These are phyloP conservation scores for Pichiaceae sp. DNA, from an alignment of 1,139 yeast genomes.

Conservation along the genomic window DNA sequence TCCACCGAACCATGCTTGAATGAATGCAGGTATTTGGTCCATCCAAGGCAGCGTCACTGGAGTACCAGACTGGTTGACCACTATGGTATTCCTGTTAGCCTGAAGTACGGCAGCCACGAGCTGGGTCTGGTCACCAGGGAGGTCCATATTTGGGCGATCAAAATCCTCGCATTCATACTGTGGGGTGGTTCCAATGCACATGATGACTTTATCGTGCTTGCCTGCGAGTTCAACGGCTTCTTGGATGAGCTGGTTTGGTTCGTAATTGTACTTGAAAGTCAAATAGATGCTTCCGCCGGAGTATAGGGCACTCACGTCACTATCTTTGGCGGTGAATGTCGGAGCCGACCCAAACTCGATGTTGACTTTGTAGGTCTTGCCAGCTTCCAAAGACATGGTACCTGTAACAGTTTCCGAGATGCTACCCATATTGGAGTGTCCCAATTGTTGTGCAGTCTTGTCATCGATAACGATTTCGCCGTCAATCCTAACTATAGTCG, in stretches of 20 bases:
- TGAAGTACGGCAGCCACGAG: constrained; percentile 36
- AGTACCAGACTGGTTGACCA: constrained; percentile 55
- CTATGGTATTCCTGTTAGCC: constrained; percentile 42
- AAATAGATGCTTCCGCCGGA: too few relatives aligned
- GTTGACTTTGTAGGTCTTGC: constrained; percentile 33
- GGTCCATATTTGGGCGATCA: constrained; percentile 34
- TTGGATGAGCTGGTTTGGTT: constrained; percentile 25
- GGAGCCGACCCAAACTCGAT: constrained; percentile 46
- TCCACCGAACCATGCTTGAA: constrained; percentile 39
- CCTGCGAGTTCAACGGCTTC: constrained; percentile 36
- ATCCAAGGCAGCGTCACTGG: constrained; percentile 58
- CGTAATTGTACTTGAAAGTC: constrained; percentile 35
- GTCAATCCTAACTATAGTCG: constrained; percentile 44
- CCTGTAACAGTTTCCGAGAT: constrained; percentile 44
- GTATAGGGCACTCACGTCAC: too few relatives aligned
- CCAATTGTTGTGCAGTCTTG: constrained; percentile 41
- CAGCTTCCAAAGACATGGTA: constrained; percentile 30
- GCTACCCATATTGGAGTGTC: constrained; percentile 33
- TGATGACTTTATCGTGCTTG: constrained; percentile 37
- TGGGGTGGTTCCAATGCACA: constrained; percentile 36
- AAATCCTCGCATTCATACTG: constrained; percentile 49
- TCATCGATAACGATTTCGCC: constrained; percentile 48
- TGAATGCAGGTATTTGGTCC: constrained; percentile 34
- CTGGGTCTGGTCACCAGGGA: constrained; percentile 43
- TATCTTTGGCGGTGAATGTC: constrained; percentile 32